phyloP scores from a whole-genome alignment of 2,329 filamentous ascomycete genomes.

The Parascedosporium putredinis region DNA sequence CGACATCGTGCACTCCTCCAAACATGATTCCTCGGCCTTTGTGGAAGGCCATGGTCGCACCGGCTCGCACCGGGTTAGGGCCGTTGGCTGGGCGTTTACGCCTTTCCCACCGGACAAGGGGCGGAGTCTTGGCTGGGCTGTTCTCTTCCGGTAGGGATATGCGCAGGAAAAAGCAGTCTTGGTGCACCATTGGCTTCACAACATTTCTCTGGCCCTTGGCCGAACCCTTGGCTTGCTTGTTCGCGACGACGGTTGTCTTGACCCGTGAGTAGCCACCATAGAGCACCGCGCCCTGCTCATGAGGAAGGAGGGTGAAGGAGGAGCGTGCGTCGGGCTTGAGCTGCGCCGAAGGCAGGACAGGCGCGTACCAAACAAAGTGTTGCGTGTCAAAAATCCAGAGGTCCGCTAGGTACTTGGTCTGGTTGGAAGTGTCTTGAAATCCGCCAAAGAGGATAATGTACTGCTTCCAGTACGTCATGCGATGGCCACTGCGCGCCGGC shows the following conservation, averaged over 20 bases:
- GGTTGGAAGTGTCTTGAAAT: slow-evolving; percentile 92
- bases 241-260: slow-evolving; percentile 54
- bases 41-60: slow-evolving; percentile 88
- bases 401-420: slow-evolving; percentile 88
- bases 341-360: slow-evolving; percentile 63
- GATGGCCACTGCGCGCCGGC: slow-evolving; percentile 78
- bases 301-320: slow-evolving; percentile 83
- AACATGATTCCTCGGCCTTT: slow-evolving; percentile 89
- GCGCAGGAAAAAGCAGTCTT: slow-evolving; percentile 88
- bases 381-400: slow-evolving; percentile 92
- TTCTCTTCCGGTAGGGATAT: slow-evolving; percentile 64
- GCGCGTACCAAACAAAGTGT: slow-evolving; percentile 75
- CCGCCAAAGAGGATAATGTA: slow-evolving; percentile 94
- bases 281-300: slow-evolving; percentile 79
- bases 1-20: slow-evolving; percentile 88
- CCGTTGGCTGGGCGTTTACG: slow-evolving; percentile 86
- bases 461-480: slow-evolving; percentile 96
- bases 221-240: slow-evolving; percentile 54
- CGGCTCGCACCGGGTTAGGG: slow-evolving; percentile 73
- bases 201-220: slow-evolving; percentile 57
- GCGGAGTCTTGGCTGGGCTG: slow-evolving; percentile 52
- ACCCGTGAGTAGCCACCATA: slow-evolving; percentile 92
- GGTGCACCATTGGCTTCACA: slow-evolving; percentile 79
- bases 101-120: slow-evolving; percentile 79
- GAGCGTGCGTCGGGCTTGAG: slow-evolving; percentile 85